Base-by-base conservation (phyloP, 2,329 filamentous ascomycete species). In the Penicillium sp. region DNA sequence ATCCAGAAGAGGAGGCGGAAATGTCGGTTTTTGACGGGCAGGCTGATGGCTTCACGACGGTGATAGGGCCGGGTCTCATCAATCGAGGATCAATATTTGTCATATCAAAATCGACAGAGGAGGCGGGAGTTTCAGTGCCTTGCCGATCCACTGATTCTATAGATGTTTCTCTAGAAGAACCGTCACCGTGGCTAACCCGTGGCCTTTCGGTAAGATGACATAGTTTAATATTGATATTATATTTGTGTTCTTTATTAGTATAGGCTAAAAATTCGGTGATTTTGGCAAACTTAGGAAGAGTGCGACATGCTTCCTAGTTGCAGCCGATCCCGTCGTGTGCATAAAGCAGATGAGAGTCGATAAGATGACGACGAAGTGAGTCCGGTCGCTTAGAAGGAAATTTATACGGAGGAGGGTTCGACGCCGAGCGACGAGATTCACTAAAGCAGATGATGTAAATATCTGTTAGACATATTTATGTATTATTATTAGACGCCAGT, bases 391-490 rank as follows among this genome's bases (percentile, higher is more conserved):
- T 65, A 11, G 60, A 21, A 33, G 64, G 58, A 58, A 67, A 68
- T 63, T 58, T 67, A 53, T 64, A 53, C 13, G 52, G 62, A 67
- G 64, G 58, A 50, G 60, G 60, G 46, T 64, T 69, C 13, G 65
- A 68, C 39, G 48, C 38, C 44, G 57, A 68, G 47, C 25, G 51
- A 38, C 47, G 44, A 21, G 63, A 69, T 58, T 53, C 13, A 62
- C 61, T 53, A 52, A 31, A 68, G 57, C 55, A 69, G 33, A 69
- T 62, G 45, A 69, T 69, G 48, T 50, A 67, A 53, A 66, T 25
- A 63, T 69, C 57, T 10, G 50, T 67, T 55, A 54, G 58, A 50
- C 53, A 68, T 52, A 63, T 21, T 19, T 60, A 23, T 39, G 29
- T 44, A 49, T 60, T 39, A 21, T 61, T 39, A 53, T 58, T 23